Base-by-base conservation (phyloP, 192 early-diverging fungal genomes). In the Backusella mclennaniae region DNA sequence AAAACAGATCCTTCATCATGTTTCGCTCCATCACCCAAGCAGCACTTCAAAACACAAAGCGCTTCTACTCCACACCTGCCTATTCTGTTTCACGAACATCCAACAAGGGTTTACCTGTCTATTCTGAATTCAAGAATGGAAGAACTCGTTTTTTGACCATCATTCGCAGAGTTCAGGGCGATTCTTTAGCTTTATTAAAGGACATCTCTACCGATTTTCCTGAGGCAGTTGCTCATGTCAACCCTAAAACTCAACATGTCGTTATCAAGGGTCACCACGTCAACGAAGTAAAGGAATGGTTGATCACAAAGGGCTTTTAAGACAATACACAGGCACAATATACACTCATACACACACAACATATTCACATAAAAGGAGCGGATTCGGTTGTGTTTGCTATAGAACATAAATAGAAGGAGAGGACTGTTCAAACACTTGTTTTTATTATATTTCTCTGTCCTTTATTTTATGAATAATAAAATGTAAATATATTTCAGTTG, bases 161-260 rank as follows among this genome's bases (percentile, higher is more conserved):
- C 36, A 79, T 95, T 56, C 89, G 92, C 66, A 90, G 91, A 35
- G 88, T 95, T 41, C 88, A 93, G 67, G 93, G 93, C 41, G 88
- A 93, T 67, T 80, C 87, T 36, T 79, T 85, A 71, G 90, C 87
- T 38, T 56, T 84, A 56, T 69, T 66, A 42, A 21, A 77, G 15
- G 82, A 84, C 21, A 52, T 84, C 21, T 23, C 42, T n/a, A 49
- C 73, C 14, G 67, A 78, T 70, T 78, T 84, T 46, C 79, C 78
- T 19, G 36, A 67, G 44, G 42, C 44, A 46, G 82, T 71, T 66
- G 73, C 69, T 19, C 56, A 76, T 38, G 66, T 89, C 67, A 86
- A 82, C 33, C 77, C 77, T 53, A 59, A 73, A n/a, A 87, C 82
- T 46, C 80, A 84, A 77, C 87, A 89, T 66, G 74, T 91, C 14